Percentiles rank a stretch among this genome's conserved stretches.
phyloP scores from a whole-genome alignment of 257 asterid genomes.

The Datura wrightii region DNA sequence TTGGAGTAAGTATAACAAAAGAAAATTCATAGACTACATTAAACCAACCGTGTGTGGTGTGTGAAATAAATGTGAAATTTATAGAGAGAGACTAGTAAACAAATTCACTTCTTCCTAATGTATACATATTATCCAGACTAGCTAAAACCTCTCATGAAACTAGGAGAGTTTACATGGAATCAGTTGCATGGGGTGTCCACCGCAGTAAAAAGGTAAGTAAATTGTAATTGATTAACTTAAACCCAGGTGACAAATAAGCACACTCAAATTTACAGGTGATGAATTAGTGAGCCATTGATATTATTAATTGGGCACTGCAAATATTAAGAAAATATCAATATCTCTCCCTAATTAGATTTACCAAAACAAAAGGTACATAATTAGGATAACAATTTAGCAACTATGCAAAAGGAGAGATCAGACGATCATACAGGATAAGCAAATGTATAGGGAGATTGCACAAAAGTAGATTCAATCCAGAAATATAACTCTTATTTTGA shows the following conservation, averaged over 20 bases:
- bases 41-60: not conserved
- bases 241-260: not conserved
- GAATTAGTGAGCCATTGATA: not conserved
- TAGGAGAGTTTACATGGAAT: not conserved
- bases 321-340: not conserved
- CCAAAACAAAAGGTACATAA: not conserved
- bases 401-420: not conserved
- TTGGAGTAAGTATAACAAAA: not conserved
- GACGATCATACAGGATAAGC: not conserved
- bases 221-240: not conserved
- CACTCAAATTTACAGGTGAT: not conserved
- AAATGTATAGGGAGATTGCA: not conserved
- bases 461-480: slow-evolving; percentile 36
- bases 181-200: not conserved
- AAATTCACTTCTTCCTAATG: not conserved
- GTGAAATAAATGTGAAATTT: not conserved
- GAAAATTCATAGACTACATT: not conserved
- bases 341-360: not conserved
- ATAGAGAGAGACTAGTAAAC: not conserved
- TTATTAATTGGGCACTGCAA: not conserved
- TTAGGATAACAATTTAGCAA: not conserved
- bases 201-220: not conserved
- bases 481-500: too few relatives aligned
- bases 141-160: not conserved
- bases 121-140: not conserved